Base-by-base conservation (phyloP, 768 basidiomycete species). In the Lepiota venenata region DNA sequence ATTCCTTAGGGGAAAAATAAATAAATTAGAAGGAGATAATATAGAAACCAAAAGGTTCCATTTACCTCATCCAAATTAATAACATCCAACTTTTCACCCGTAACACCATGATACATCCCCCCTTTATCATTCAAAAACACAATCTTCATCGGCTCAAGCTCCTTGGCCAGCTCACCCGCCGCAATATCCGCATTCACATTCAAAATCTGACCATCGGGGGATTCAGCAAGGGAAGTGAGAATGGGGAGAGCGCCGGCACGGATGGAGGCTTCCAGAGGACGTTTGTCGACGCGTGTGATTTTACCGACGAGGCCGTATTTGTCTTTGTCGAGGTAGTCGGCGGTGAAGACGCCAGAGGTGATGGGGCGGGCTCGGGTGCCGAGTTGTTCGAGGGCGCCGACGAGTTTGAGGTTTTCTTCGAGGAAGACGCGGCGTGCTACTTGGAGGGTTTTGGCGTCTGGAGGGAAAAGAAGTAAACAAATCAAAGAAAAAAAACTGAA, bases 171-270 rank as follows among this genome's bases (percentile, higher is more conserved):
- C 71, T 99, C 97, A 38, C 96, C 97, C 1, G 97, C 96, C 1
- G 97, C 97, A 58, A 98, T 91, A 68, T 99, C 97, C 18, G 97
- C 97, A 65, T 98, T 99, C 68, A 99, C 97, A 64, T 99, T 99
- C 58, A 98, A 78, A 62, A 99, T 94, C 70, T 99, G 97, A n/a
- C 97, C 97, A 32, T 97, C 93, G 18, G 85, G 80, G 32, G 91
- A 90, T 72, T 98, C 97, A 5, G 97, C 96, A 47, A 99, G 76
- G 68, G 87, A 91, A 59, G 94, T 98, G 16, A 98, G 78, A 71
- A 99, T 97, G 54, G 97, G 97, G 21, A 99, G 79, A 18, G 93
- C 94, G 29, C 97, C 96, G 1, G 96, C 94, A 43, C 92, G 85
- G 68, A 99, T 99, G 45, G 95, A 86, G 2, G 95, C 96, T 71